Conservation (phyloP, 306 rosid genomes). For the Ochetophila trinervis region DNA sequence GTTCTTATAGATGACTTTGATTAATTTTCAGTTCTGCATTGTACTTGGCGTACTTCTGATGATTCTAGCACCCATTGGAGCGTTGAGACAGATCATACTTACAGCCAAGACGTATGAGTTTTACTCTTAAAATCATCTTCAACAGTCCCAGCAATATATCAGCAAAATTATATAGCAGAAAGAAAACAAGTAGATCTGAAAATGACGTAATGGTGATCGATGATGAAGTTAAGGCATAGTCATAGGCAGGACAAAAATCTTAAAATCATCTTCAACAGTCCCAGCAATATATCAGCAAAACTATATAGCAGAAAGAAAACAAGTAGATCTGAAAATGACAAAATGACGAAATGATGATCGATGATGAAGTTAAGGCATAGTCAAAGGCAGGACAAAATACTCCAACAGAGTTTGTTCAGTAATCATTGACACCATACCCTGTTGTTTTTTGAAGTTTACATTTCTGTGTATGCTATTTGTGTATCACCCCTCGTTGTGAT, state of each 20-base stretch:
- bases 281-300: neutral
- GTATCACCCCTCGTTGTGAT: no score
- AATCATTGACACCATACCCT: no score
- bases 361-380: neutral
- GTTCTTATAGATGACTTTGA: constrained; percentile 4
- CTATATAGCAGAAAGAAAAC: neutral
- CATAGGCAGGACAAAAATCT: no score
- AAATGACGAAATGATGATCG: neutral
- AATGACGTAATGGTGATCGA: neutral
- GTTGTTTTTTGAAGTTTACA: no score
- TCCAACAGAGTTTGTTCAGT: neutral
- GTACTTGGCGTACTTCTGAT: constrained; percentile 53
- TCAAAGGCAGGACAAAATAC: neutral
- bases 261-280: constrained; percentile 20
- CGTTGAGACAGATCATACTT: constrained; percentile 63
- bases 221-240: neutral
- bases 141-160: neutral
- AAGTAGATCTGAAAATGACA: no score
- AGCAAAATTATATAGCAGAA: neutral
- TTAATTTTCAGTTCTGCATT: constrained; percentile 68
- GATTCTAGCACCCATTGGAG: constrained; percentile 73
- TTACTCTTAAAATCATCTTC: constrained; percentile 42
- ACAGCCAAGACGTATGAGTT: constrained; percentile 54
- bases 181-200: neutral
- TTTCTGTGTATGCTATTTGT: no score